Evolutionary conservation across 2,329 filamentous ascomycete species (phyloP), one percentile per base, ranked within the genome.

Genomic region (Colletotrichum gigasporum): DNA sequence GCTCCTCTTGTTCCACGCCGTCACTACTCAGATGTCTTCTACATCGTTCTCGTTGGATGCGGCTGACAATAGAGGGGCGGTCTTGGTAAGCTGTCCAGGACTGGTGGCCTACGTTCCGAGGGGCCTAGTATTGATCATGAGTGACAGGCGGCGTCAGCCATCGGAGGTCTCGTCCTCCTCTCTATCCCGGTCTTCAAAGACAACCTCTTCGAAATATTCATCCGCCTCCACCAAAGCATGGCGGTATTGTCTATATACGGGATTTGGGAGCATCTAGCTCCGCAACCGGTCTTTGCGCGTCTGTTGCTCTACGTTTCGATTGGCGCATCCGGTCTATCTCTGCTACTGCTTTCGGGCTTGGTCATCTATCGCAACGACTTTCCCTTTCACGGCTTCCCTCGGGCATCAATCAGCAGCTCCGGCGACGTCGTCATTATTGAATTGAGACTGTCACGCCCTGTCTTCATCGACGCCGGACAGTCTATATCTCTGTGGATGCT

Each of bases 191-290:
- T 20, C 30, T 37, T 52, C 9, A 52, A 35, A 52, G 16, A 52
- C 11, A 52, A 52, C 48, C 30, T 52, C 48, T 52, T 26, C 18
- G 9, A 52, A 54, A 26, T 61, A 16, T 63, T 63, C n/a, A 55
- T 63, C 2, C 39, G 60, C 18, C 45, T 58, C 35, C 24, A 63
- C 24, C n/a, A 59, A 47, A 22, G 60, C 39, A 45, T 63, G 8
- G 53, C 22, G 32, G 35, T 63, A 45, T 32, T 63, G 11, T 47
- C 47, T 24, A 55, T 58, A 5, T 63, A 63, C 24, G 20, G 53
- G 30, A 50, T 63, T n/a, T 63, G 20, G 60, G 44, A 51, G 24
- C 39, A 63, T 30, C 18, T 59, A 8, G 35, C 53, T 48, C 12
- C 18, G 4, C 10, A 48, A 41, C 16, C 22, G n/a, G 22, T 20